Evolutionary conservation across 257 asterid genomes (phyloP), one percentile per base, ranked within the genome.

Genomic region (Capsicum rhomboideum): DNA sequence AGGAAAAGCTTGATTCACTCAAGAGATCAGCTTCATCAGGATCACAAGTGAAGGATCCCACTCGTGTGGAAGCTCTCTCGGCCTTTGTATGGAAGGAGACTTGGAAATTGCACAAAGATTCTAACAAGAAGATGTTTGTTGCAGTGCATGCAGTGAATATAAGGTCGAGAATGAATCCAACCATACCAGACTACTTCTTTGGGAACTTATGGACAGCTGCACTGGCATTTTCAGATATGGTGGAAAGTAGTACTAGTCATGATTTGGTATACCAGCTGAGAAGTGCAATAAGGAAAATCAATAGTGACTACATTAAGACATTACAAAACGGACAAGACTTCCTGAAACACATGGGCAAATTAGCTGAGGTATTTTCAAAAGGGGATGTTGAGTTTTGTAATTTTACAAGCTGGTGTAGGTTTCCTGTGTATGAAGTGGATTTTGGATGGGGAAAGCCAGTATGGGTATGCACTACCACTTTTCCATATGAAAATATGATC

Each of bases 401-500:
- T 50, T 91, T 91, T 61, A 90, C 90, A 78, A 89, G 92, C 6
- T 91, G 91, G 93, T 85, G 87, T 64, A 86, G 91, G 49, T 90
- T 91, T 88, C 92, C 94, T 3, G 53, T 85, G 23, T 90, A 90
- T 29, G 91, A 90, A 31, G 91, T 87, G 71, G 94, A 91, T 67
- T 91, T 64, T 52, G 91, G 93, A 4, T 86, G 93, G 93, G 92
- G 92, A 4, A 84, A 68, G 85, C 93, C 93, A 4, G 49, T 21
- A 52, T 85, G 93, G 92, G 88, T 72, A 1, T 83, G 91, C 67
- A 82, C 91, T 6, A 83, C 88, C 5, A 53, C 86, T 1, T 55
- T 88, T 54, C 86, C 86, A 2, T 82, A 59, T 81, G 86, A 89
- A 72, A 88, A 89, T 74, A 20, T 79, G 2, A 86, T 71, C 8